These are phyloP conservation scores for Picea abies DNA, from an alignment of 83 land plant genomes.

Conservation along the genomic window DNA sequence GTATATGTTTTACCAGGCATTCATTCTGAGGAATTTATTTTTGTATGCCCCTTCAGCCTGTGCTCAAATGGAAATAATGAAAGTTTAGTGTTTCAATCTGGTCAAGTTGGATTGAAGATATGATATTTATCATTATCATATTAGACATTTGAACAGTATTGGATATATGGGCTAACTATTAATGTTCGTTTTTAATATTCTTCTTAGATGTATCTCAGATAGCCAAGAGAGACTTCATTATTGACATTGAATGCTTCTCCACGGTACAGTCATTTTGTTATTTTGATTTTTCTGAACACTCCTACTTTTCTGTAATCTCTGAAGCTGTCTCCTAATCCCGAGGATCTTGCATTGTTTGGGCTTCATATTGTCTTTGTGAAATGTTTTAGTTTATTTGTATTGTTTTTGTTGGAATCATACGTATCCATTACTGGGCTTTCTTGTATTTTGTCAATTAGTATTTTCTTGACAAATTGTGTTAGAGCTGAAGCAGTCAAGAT, in stretches of 20 bases:
- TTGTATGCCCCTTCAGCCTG: too few species aligned
- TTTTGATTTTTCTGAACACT: neutral
- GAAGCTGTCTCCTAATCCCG: neutral
- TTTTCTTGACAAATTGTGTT: slow-evolving; percentile 14
- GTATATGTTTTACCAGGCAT: neutral
- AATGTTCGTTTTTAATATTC: neutral
- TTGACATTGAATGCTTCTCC: too few species aligned
- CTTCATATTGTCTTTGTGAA: neutral
- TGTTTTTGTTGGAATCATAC: neutral
- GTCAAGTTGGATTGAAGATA: too few species aligned
- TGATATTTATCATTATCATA: neutral
- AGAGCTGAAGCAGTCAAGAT: slow-evolving; percentile 81
- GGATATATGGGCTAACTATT: neutral
- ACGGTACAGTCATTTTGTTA: too few species aligned
- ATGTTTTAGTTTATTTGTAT: slow-evolving; percentile 11
- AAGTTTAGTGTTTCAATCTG: too few species aligned
- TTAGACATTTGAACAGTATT: neutral
- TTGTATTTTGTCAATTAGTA: neutral
- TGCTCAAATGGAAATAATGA: too few species aligned
- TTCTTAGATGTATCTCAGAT: neutral
- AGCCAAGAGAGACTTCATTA: neutral
- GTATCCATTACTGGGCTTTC: neutral
- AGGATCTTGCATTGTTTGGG: neutral
- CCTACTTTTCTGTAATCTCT: neutral
- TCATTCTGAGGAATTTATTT: too few species aligned